Evolutionary conservation across 352 stramenopile genomes (phyloP), one percentile per base, ranked within the genome.

Genomic region (Phytophthora tubulina): DNA sequence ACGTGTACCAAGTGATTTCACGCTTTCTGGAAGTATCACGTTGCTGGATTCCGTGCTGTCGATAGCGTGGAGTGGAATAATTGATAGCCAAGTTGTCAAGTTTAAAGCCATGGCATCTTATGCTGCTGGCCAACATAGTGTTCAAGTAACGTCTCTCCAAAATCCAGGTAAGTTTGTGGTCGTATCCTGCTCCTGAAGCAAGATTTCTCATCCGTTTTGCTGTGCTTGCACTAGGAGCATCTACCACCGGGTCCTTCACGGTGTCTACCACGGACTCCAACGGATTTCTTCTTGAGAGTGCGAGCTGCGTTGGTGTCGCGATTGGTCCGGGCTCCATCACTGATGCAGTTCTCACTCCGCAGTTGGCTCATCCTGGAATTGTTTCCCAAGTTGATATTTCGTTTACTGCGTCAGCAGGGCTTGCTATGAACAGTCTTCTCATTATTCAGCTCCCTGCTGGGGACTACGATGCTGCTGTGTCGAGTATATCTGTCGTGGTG

Each of bases 381-480:
- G 59, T 56, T 36, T 86, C 82, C 8, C 63, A 62, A 14, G 73
- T 84, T 32, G 63, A 76, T 27, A 60, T 92, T 13, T 78, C 73
- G 0, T 91, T 91, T 51, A 85, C 77, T 13, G 78, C 81, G 3
- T 84, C 85, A 15, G 83, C 82, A 3, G 75, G 73, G 0, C 70
- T 92, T 1, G 61, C 66, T 0, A 52, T 73, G 30, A 57, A 81
- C n/a, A 84, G 76, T 21, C 64, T 80, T 15, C 41, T 91, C 2
- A 72, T 76, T 15, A 53, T 92, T 11, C 61, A 78, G 27, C 52
- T 92, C 11, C 70, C 82, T 10, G 10, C 17, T 2, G 60, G 60
- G 36, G 82, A 92, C 8, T 92, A 92, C 17, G 61, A 55, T 27
- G 62, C 78, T 15, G 71, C 67, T 3, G 63, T 73, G 6, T 4